Evolutionary conservation across 306 rosid genomes (phyloP), one percentile per base, ranked within the genome.

Genomic region (Trifolium subterraneum): DNA sequence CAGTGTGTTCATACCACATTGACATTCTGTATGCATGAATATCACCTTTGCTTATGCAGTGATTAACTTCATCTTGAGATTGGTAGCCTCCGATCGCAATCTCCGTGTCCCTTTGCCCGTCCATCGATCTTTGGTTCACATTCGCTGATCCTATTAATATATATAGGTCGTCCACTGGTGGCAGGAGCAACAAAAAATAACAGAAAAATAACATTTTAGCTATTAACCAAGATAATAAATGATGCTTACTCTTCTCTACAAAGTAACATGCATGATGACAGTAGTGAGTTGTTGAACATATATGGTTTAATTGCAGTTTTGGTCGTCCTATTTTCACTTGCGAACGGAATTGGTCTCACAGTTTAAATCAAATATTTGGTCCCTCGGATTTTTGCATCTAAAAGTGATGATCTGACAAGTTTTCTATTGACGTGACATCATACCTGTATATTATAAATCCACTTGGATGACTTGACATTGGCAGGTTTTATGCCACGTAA

Each of bases 111-210:
- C 98, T 79, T 71, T 82, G 71, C 13, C 98, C 98, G 16, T 91
- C 98, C 98, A 94, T 91, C 18, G 98, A 94, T 72, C 98, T 77
- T 39, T 91, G 98, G 88, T 94, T 94, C 78, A 94, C 90, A 77
- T 94, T 94, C 13, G 98, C 97, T 6, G 98, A 94, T 84, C 98
- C 98, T 74, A 94, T 90, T 68, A 94, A 7, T 54, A 94, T 73
- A 86, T 94, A 94, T 62, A 84, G 38, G 72, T 94, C 98, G 70
- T 94, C 98, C 95, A 91, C 98, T 94, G 82, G 52, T 69, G 22
- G 9, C 42, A 47, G 12, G 55, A 58, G 60, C 64, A 18, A 72
- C 14, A 83, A 41, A 36, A 23, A 68, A 22, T 35, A 23, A 35
- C 2, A 35, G 39, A 35, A 35, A 35, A 35, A 35, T 35, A 35